phyloP scores from a whole-genome alignment of 2,329 filamentous ascomycete genomes.

The Aureobasidium sp. region DNA sequence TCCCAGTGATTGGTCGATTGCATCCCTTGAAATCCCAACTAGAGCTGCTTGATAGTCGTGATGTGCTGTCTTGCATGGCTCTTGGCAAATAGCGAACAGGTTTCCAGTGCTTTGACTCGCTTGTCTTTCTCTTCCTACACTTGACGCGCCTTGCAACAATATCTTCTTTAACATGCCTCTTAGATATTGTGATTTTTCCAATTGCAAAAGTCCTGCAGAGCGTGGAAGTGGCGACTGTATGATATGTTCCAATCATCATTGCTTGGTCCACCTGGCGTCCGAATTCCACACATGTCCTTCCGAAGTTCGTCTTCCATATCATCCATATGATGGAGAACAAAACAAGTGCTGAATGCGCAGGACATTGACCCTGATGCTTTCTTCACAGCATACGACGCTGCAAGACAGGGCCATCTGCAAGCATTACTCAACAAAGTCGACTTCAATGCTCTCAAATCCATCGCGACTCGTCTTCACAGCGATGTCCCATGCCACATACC shows the following conservation, averaged over 20 bases:
- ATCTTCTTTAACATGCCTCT: neutral
- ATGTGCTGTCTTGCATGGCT: neutral
- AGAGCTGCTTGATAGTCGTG: neutral
- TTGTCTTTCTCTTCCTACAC: neutral
- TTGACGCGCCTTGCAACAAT: neutral
- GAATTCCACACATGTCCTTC: neutral
- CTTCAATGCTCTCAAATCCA: neutral
- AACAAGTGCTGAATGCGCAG: neutral
- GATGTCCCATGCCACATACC: neutral
- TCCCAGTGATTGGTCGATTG: too few species aligned
- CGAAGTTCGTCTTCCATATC: neutral
- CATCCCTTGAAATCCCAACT: too few species aligned
- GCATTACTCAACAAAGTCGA: neutral
- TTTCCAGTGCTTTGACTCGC: neutral
- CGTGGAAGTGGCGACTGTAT: neutral
- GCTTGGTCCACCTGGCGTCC: neutral
- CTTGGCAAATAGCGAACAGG: neutral
- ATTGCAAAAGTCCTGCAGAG: neutral
- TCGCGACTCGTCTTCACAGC: neutral
- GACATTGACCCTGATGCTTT: neutral
- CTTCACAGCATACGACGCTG: neutral
- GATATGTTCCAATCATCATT: neutral
- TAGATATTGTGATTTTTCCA: neutral
- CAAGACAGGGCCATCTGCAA: neutral
- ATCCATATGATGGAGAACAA: neutral